Evolutionary conservation across 257 asterid genomes (phyloP).

Genomic region (Ocimum tenuiflorum): DNA sequence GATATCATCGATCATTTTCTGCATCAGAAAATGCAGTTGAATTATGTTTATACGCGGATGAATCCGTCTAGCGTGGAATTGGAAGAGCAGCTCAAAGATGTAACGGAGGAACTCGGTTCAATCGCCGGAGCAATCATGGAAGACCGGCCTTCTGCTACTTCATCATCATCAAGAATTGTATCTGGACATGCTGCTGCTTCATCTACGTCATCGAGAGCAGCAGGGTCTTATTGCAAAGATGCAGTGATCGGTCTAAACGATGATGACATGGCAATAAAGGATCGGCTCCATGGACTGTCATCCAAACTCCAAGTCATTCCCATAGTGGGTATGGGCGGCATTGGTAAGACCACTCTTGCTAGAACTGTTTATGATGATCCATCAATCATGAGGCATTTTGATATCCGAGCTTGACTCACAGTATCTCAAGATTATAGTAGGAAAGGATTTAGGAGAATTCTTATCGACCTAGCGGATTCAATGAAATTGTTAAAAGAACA

Average conservation of each 20-base stretch:
- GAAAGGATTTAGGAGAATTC: background rate
- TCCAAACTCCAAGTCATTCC: constrained; percentile 7
- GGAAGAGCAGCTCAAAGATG: background rate
- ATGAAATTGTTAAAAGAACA: background rate
- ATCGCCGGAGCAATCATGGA: background rate
- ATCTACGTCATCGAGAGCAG: background rate
- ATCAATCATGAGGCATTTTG: background rate
- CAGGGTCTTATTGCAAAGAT: background rate
- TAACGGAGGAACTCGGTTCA: background rate
- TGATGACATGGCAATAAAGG: background rate
- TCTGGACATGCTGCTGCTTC: background rate
- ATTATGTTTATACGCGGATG: background rate
- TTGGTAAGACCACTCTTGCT: constrained; percentile 21
- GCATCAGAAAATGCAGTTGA: background rate
- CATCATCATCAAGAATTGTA: no score
- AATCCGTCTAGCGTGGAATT: background rate
- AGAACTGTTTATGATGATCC: background rate
- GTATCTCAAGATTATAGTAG: background rate
- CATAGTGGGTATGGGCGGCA: constrained; percentile 16
- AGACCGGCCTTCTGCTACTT: background rate
- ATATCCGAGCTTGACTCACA: background rate
- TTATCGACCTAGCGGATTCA: background rate
- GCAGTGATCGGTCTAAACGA: background rate
- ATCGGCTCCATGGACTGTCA: background rate
- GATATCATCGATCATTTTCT: background rate